These are phyloP conservation scores for Hibiscus syriacus DNA, from an alignment of 345 rosid species.

Conservation along the genomic window DNA sequence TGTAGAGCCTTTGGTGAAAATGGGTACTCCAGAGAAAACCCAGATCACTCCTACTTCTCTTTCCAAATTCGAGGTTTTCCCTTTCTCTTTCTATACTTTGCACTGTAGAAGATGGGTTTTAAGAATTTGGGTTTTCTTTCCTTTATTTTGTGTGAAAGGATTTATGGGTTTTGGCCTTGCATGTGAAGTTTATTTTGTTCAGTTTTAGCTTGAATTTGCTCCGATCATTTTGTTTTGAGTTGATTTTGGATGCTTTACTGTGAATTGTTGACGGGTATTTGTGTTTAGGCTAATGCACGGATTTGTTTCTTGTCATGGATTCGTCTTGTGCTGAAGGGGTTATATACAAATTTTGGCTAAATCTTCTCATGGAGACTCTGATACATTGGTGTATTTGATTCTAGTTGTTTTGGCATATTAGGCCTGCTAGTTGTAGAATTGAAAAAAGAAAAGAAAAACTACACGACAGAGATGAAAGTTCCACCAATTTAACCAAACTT, in stretches of 20 bases:
- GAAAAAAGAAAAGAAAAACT: too few relatives aligned
- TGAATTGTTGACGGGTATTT: neutral
- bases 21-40: conserved; percentile 58
- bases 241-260: neutral
- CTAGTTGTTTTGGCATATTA: neutral
- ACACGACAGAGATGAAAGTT: too few relatives aligned
- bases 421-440: neutral
- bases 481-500: neutral
- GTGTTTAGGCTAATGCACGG: neutral
- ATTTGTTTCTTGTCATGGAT: too few relatives aligned
- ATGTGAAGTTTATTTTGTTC: neutral
- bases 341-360: too few relatives aligned
- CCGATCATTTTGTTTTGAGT: neutral
- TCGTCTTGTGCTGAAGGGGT: neutral
- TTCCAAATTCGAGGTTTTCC: conserved; percentile 41
- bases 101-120: neutral
- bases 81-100: neutral
- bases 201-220: neutral
- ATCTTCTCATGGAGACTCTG: neutral
- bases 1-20: conserved; percentile 19
- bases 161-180: neutral
- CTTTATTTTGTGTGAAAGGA: neutral
- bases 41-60: conserved; percentile 28
- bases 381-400: neutral
- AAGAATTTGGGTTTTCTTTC: neutral